Conservation (phyloP, 257 asterid genomes). For the Jacaranda copaia region DNA sequence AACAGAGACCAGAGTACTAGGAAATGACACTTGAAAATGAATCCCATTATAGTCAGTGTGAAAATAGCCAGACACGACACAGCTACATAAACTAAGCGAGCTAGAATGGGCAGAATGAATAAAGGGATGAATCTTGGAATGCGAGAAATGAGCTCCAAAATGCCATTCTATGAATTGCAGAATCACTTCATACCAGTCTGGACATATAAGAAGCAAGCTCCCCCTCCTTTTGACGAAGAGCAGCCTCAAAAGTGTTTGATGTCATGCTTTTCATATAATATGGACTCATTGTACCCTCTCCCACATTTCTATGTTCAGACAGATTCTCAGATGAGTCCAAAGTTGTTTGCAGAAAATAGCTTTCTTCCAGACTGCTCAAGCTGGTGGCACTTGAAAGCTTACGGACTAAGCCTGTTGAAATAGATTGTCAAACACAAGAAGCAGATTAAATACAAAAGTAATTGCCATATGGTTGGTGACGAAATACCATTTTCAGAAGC, state of each 20-base stretch:
- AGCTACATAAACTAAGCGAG: background rate
- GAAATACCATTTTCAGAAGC: slow-evolving; percentile 65
- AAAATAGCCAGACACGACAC: background rate
- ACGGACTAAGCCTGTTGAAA: slow-evolving; percentile 66
- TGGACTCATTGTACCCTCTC: slow-evolving; percentile 64
- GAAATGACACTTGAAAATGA: slow-evolving; percentile 6
- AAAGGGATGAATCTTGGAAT: background rate
- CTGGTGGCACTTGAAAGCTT: slow-evolving; percentile 77
- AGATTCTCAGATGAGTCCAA: slow-evolving; percentile 68
- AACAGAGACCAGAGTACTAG: background rate
- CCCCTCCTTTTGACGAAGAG: slow-evolving; percentile 85
- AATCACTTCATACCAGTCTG: slow-evolving; percentile 63
- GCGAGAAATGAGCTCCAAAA: background rate
- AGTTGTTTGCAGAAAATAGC: slow-evolving; percentile 76
- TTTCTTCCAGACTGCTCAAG: slow-evolving; percentile 85
- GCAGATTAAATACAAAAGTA: background rate
- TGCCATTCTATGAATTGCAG: slow-evolving; percentile 4
- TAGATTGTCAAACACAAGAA: slow-evolving; percentile 23
- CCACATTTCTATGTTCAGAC: slow-evolving; percentile 60
- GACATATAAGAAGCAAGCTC: slow-evolving; percentile 86
- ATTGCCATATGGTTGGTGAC: background rate
- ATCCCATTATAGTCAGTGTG: slow-evolving; percentile 1
- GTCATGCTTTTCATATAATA: slow-evolving; percentile 74
- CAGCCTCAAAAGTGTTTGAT: slow-evolving; percentile 68
- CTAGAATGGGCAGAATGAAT: background rate